Evolutionary conservation across 306 rosid genomes (phyloP), one percentile per base, ranked within the genome.

Genomic region (Sesbania bispinosa): DNA sequence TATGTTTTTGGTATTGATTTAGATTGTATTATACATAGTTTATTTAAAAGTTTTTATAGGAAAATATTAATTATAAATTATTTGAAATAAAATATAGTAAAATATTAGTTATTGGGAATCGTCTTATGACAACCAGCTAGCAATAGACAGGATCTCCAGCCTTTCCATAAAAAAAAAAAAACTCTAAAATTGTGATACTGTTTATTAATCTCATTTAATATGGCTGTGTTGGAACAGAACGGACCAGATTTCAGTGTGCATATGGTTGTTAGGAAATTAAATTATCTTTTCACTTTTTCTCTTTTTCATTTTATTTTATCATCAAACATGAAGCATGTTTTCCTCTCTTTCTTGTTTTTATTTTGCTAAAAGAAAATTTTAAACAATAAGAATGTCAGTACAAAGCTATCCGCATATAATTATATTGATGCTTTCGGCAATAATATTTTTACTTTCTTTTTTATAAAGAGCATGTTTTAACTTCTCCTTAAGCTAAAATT

Each of bases 341-440:
- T 35, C 60, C 19, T 67, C 21, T 21, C 8, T 19, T 67, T 16
- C 2, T 53, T 33, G 36, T n/a, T 42, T n/a, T 33, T 16, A 18
- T 77, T 77, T 69, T 48, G 26, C 48, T 19, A 14, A 38, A 59
- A 62, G n/a, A n/a, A n/a, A n/a, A n/a, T n/a, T n/a, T n/a, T n/a
- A 77, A 74, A 59, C 62, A 60, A 60, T 55, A 69, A 60, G 39
- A 42, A 69, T 38, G 55, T 18, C 35, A 61, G 50, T 61, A 38
- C 81, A 62, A 77, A 50, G 58, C 39, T 24, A 32, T n/a, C 33
- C 13, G 36, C 71, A 60, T 69, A 38, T 61, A 23, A 51, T 60
- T 39, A n/a, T n/a, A n/a, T n/a, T n/a, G 60, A 27, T 60, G 66
- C 50, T 69, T 69, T 77, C 13, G 66, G 72, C 72, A 30, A 59